Percentiles rank a stretch among this genome's conserved stretches.
Evolutionary conservation across 306 rosid genomes (phyloP).

Genomic region (Begonia peltatifolia): DNA sequence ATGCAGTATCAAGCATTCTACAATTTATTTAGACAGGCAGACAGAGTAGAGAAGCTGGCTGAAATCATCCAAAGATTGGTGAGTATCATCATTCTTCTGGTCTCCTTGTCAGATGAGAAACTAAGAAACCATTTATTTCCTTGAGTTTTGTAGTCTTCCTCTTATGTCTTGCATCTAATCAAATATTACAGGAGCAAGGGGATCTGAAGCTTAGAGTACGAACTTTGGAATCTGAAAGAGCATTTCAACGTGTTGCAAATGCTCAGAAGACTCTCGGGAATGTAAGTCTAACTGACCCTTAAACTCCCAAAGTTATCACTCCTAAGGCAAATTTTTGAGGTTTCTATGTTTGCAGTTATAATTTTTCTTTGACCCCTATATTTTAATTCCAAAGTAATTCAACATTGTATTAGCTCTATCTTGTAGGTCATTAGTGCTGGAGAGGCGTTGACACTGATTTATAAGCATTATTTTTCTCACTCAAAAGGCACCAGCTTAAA

Average conservation of each 20-base stretch:
- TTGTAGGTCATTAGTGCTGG: too few species aligned
- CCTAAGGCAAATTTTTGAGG: too few species aligned
- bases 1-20: conserved; percentile 77
- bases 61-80: conserved; percentile 75
- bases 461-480: too few species aligned
- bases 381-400: too few species aligned
- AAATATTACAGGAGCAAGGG: conserved; percentile 80
- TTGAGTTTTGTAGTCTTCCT: conserved; percentile 10
- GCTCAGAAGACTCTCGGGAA: conserved; percentile 81
- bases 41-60: conserved; percentile 89
- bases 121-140: conserved; percentile 10
- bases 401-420: too few species aligned
- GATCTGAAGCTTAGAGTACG: conserved; percentile 95
- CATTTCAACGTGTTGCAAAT: conserved; percentile 90
- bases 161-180: conserved; percentile 7
- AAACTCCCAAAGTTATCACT: background rate
- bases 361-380: too few species aligned
- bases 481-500: too few species aligned
- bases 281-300: conserved; percentile 40
- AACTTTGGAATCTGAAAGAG: conserved; percentile 91
- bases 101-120: conserved; percentile 9
- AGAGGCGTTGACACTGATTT: too few species aligned
- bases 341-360: too few species aligned
- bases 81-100: conserved; percentile 5
- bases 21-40: conserved; percentile 97